These are phyloP conservation scores for Mayamaea pseudoterrestris DNA, from an alignment of 108 stramenopile species.

Conservation along the genomic window DNA sequence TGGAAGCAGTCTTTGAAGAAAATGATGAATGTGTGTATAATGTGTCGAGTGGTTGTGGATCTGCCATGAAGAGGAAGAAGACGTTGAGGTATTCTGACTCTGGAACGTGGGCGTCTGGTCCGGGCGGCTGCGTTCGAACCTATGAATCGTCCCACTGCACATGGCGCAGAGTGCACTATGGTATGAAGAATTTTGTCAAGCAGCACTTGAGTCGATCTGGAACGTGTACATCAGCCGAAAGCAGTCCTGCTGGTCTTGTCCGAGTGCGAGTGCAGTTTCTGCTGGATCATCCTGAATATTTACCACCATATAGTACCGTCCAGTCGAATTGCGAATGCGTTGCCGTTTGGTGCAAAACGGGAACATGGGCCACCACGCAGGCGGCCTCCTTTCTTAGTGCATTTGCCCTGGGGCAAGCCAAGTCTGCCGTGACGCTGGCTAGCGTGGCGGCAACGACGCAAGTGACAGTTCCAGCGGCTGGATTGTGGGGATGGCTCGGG, in stretches of 20 bases:
- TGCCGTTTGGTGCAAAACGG: slow-evolving; percentile 68
- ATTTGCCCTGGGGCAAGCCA: slow-evolving; percentile 57
- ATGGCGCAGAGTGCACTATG: slow-evolving; percentile 35
- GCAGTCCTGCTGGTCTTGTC: slow-evolving; percentile 17
- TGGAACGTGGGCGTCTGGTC: too few relatives aligned
- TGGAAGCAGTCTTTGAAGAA: too few relatives aligned
- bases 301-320: slow-evolving; percentile 52
- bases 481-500: slow-evolving; percentile 69
- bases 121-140: not conserved
- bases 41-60: not conserved
- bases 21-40: not conserved
- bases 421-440: slow-evolving; percentile 57
- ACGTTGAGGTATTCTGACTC: too few relatives aligned
- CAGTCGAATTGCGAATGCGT: slow-evolving; percentile 75
- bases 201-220: slow-evolving; percentile 15
- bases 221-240: slow-evolving; percentile 14
- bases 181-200: slow-evolving; percentile 4
- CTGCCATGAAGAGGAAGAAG: not conserved
- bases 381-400: slow-evolving; percentile 32
- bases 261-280: slow-evolving; percentile 39
- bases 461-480: slow-evolving; percentile 58
- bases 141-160: slow-evolving; percentile 15
- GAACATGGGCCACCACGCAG: slow-evolving; percentile 43
- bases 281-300: slow-evolving; percentile 25
- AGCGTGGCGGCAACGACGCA: slow-evolving; percentile 37